A percentile compares a stretch with the other conserved stretches of the same genome.
Evolutionary conservation across 1,284 basidiomycete genomes (phyloP).

Genomic region (Erythrobasidium hasegawianum): DNA sequence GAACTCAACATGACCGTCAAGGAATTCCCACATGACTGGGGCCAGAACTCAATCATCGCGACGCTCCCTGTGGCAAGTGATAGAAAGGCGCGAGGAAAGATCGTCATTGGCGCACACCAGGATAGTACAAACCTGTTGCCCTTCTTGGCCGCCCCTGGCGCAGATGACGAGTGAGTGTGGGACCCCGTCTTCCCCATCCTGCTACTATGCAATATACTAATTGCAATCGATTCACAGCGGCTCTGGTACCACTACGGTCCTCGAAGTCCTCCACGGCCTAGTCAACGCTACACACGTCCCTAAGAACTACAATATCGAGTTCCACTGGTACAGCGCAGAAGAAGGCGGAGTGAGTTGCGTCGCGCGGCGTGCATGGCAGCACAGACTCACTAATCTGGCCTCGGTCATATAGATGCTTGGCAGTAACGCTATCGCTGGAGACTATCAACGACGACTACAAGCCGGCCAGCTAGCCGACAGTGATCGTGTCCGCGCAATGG

Average conservation of each 20-base stretch:
- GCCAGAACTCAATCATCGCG: conserved; percentile 81
- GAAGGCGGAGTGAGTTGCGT: conserved; percentile 37
- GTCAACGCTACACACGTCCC: conserved; percentile 74
- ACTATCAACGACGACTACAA: conserved; percentile 71
- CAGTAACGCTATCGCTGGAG: conserved; percentile 79
- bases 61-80: conserved; percentile 51
- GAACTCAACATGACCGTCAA: conserved; percentile 64
- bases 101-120: conserved; percentile 75
- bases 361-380: neutral
- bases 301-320: conserved; percentile 68
- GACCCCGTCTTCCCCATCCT: conserved; percentile 20
- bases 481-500: conserved; percentile 61
- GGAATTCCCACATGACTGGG: conserved; percentile 87
- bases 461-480: conserved; percentile 11
- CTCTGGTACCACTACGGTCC: conserved; percentile 84
- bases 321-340: conserved; percentile 73
- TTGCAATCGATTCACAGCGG: conserved; percentile 69
- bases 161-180: conserved; percentile 35
- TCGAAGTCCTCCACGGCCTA: conserved; percentile 82
- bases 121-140: conserved; percentile 77
- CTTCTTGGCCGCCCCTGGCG: conserved; percentile 80
- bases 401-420: conserved; percentile 61
- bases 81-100: conserved; percentile 40
- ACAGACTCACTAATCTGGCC: conserved; percentile 55
- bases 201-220: conserved; percentile 43